phyloP scores from a whole-genome alignment of 257 asterid species.

The Solanum pinnatisectum region DNA sequence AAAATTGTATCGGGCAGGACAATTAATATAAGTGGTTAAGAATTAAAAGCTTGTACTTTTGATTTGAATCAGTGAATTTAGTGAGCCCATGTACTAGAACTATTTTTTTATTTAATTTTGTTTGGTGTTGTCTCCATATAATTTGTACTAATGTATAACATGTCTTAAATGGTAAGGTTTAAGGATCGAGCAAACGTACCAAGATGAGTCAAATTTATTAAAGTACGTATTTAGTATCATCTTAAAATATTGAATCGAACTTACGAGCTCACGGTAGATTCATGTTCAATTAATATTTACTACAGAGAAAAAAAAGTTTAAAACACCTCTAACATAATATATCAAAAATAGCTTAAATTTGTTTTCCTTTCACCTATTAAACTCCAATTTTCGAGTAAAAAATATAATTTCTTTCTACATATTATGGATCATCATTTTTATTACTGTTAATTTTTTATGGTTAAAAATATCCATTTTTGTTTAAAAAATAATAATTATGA shows the following conservation, averaged over 20 bases:
- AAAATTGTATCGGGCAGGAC: not conserved
- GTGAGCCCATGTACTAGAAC: not conserved
- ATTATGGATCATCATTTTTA: not conserved
- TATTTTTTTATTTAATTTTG: not conserved
- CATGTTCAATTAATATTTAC: not conserved
- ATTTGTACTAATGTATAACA: not conserved
- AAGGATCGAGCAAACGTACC: not conserved
- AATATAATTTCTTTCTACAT: not conserved
- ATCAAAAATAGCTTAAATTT: no score
- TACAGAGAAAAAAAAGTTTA: no score
- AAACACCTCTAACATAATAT: no score
- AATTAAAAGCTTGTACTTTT: not conserved
- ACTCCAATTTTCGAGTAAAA: no score
- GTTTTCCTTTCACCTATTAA: no score
- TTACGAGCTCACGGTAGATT: no score
- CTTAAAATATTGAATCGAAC: not conserved
- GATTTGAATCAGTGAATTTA: not conserved
- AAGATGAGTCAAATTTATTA: not conserved
- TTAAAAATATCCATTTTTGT: no score
- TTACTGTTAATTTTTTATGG: not conserved
- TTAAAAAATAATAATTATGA: no score
- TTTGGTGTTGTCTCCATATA: not conserved
- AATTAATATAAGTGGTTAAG: not conserved
- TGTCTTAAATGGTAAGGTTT: not conserved
- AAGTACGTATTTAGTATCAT: not conserved